phyloP scores from a whole-genome alignment of 83 land plant species.

The Picea abies region DNA sequence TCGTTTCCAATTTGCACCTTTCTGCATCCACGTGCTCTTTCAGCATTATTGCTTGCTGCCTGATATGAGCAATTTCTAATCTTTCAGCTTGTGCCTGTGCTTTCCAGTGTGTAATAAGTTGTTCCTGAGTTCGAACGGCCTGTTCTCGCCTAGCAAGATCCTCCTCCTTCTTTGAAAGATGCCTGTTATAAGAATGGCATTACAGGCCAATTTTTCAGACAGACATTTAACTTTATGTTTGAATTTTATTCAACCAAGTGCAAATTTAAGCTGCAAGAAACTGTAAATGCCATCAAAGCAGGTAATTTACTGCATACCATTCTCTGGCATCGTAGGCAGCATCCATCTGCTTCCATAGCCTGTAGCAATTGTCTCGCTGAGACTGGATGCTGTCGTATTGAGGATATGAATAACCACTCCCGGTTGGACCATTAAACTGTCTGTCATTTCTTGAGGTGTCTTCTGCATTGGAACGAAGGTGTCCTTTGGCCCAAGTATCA shows the following conservation, averaged over 20 bases:
- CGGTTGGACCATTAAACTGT: background rate
- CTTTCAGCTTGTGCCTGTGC: slow-evolving; percentile 17
- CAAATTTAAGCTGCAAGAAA: background rate
- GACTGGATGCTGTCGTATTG: background rate
- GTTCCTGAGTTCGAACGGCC: slow-evolving; percentile 10
- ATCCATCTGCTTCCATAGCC: slow-evolving; percentile 3
- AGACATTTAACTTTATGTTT: background rate
- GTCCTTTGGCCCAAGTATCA: background rate
- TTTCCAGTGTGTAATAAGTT: slow-evolving; percentile 5
- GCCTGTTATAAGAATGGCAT: background rate
- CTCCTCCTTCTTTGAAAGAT: background rate
- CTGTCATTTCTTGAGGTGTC: background rate
- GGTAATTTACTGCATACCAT: background rate
- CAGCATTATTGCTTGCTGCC: background rate
- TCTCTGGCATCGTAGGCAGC: slow-evolving; percentile 5
- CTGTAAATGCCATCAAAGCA: background rate
- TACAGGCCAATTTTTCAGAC: background rate
- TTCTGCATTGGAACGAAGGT: background rate
- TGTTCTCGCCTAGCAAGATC: slow-evolving; percentile 15
- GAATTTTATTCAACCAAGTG: background rate
- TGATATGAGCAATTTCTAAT: background rate
- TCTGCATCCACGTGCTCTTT: background rate
- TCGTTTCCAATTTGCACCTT: background rate
- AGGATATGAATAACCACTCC: background rate
- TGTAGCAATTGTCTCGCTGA: slow-evolving; percentile 1